Conservation (phyloP, 495 filamentous ascomycete species). For the Daldinia childiae region DNA sequence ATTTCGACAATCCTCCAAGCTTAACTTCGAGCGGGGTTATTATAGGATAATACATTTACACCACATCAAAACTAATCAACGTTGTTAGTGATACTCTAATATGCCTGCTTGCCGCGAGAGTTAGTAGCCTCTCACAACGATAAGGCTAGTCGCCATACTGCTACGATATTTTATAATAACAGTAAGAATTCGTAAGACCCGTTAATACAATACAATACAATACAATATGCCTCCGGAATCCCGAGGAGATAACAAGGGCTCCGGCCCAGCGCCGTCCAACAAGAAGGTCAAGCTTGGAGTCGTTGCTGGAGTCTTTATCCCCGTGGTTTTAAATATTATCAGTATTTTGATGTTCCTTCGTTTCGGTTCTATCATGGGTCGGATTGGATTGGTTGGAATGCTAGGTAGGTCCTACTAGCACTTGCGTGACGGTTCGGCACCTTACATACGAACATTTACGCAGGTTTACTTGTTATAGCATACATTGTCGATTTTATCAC, state of each 20-base stretch:
- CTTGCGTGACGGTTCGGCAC: not conserved
- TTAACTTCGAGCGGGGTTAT: slow-evolving; percentile 30
- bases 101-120: not conserved
- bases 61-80: not conserved
- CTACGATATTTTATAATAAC: not conserved
- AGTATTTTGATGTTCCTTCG: slow-evolving; percentile 93
- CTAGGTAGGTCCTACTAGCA: slow-evolving; percentile 64
- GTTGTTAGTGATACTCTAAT: not conserved
- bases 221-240: slow-evolving; percentile 41
- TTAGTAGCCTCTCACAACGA: not conserved
- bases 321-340: slow-evolving; percentile 86
- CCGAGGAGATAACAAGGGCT: slow-evolving; percentile 27
- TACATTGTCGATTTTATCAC: slow-evolving; percentile 84
- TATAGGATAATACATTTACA: slow-evolving; percentile 11
- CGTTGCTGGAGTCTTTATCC: slow-evolving; percentile 85
- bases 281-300: slow-evolving; percentile 71
- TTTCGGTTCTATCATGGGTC: slow-evolving; percentile 82
- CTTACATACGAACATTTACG: slow-evolving; percentile 25
- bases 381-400: slow-evolving; percentile 81
- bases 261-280: slow-evolving; percentile 22
- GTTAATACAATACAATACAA: slow-evolving; percentile 26
- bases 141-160: not conserved
- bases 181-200: not conserved
- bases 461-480: slow-evolving; percentile 75
- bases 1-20: slow-evolving; percentile 10